Evolutionary conservation across 441 rosid species (phyloP), one percentile per base, ranked within the genome.

Genomic region (Syzygium syzygioides): DNA sequence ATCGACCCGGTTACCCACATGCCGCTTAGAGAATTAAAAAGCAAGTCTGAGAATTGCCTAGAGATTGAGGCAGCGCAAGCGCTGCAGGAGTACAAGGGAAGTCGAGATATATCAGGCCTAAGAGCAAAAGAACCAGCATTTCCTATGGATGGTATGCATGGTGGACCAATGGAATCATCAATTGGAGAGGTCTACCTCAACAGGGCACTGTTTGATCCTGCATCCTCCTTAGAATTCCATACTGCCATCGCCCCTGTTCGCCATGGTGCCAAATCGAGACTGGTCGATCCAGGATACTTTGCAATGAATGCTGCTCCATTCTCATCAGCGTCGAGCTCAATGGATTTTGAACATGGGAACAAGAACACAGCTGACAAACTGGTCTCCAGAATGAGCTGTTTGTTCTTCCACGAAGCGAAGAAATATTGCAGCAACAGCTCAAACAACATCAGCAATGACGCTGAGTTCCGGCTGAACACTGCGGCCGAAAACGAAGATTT

Each of bases 1-100:
- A 87, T 87, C 26, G 86, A 87, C 32, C 89, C 89, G 15, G 86
- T 52, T 34, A 87, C 89, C n/a, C 89, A 87, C 89, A 55, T n/a
- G 76, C 89, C 86, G 7, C 86, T 87, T 76, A 41, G 52, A 41
- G 52, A 76, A 76, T 76, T 37, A 76, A 23, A 76, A 25, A 12
- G 52, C 83, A 41, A 23, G 83, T 25, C 52, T 23, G 83, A 76
- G 52, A 41, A 76, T 76, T 76, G n/a, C 52, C 17, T 23, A 41
- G 83, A 76, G 83, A 76, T 20, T 23, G 83, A 76, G 83, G 83
- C 83, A 45, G n/a, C 18, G 15, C 83, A 76, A 23, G 52, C 83
- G 18, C 52, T 23, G n/a, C 52, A 41, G 83, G 83, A 41, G 52
- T 76, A 23, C 83, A 41, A 6, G 52, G 52, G 52, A 76, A 41